Base-by-base conservation (phyloP, 2,329 filamentous ascomycete genomes). In the Diaporthe ampelina region DNA sequence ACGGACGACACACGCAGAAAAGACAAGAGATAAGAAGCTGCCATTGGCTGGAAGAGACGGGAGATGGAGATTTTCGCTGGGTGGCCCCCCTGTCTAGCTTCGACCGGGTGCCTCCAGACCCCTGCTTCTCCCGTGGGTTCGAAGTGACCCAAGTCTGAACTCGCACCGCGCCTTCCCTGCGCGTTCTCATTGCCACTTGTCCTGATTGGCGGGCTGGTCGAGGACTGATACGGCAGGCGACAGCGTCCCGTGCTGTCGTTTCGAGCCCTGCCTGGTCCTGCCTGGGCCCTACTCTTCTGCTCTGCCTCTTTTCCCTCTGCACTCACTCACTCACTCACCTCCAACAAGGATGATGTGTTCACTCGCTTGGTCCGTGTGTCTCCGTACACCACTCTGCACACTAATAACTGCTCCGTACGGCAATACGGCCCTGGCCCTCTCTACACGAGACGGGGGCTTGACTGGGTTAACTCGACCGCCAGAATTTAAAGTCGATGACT, bases 81-180 rank as follows among this genome's bases (percentile, higher is more conserved):
- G 59, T 35, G 43, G 37, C n/a, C 50, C 56, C 40, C 69, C 48
- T 72, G 59, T 72, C 69, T 68, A 54, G 54, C 40, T 48, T 19
- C 48, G 52, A 70, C 56, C 26, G 43, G 73, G 57, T 26, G 24
- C 57, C 50, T 56, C 70, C 37, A 37, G 32, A 52, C 54, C 61
- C 61, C 61, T 73, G 61, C 70, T 26, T 8, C 35, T 43, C 52
- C 59, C 40, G 57, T 52, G 54, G 57, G 57, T 35, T 40, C 57
- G 65, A 45, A 52, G 61, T 65, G 69, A 70, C 70, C 45, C 24
- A 68, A 32, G 69, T 72, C 70, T 75, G 73, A 52, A 63, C 63
- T 67, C 59, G 61, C 70, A 73, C 73, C 68, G 61, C 54, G 70
- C 45, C 69, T 56, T 74, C 73, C 73, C 73, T 75, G 73, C 73